These are phyloP conservation scores for Yamadazyma dendronema DNA, from an alignment of 1,139 yeast genomes.

Conservation along the genomic window DNA sequence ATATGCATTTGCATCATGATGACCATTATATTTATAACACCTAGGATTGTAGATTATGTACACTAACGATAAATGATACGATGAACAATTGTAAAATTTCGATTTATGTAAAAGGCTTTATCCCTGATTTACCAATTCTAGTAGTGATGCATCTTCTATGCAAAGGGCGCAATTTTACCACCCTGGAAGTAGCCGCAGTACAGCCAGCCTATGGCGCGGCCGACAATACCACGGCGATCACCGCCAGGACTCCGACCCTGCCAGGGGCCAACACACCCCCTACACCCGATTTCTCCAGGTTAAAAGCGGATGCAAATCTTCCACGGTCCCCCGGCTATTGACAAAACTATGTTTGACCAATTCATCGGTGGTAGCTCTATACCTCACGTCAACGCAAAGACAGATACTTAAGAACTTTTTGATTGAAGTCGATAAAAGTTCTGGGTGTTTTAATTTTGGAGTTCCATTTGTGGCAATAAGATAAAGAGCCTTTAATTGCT, in stretches of 20 bases:
- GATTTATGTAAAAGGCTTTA: no score
- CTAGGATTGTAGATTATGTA: no score
- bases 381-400: slow-evolving; percentile 90
- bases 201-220: no score
- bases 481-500: slow-evolving; percentile 62
- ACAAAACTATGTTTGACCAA: slow-evolving; percentile 80
- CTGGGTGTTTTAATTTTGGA: slow-evolving; percentile 90
- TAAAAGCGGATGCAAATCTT: slow-evolving; percentile 65
- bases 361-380: slow-evolving; percentile 89
- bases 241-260: no score
- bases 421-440: slow-evolving; percentile 68
- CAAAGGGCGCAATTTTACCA: no score
- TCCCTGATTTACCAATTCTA: no score
- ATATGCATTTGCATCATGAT: slow-evolving; percentile 10
- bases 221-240: no score
- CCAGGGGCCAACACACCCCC: no score
- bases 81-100: background rate
- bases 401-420: slow-evolving; percentile 89
- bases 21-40: slow-evolving; percentile 13
- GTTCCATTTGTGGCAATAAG: slow-evolving; percentile 96
- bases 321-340: slow-evolving; percentile 43
- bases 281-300: slow-evolving; percentile 51
- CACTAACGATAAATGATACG: background rate
- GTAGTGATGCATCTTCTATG: no score
- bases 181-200: no score